Evolutionary conservation across 805 yeast species (phyloP), one percentile per base, ranked within the genome.

Genomic region (Teunomyces aglyptinius): DNA sequence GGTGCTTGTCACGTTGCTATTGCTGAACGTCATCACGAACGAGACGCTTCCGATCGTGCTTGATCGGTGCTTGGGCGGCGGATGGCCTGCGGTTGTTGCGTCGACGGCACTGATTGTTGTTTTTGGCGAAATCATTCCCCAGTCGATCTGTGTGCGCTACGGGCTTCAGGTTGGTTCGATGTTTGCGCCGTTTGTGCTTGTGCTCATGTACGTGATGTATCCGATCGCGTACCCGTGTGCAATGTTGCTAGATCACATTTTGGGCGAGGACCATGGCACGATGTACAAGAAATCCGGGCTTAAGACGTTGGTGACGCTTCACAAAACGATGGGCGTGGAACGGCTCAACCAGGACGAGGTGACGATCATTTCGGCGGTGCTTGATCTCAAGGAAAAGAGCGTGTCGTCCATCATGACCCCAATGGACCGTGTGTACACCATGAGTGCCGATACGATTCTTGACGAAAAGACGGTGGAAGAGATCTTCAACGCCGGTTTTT

Each of bases 231-330:
- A 89, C 59, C 99, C 99, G 2, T 83, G 85, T 49, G 92, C 97
- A 1, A 59, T 81, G 49, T 71, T 92, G 31, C 76, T 92, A 53
- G 99, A 92, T 67, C 76, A 78, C 58, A 77, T 85, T 31, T 74
- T 92, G 29, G 99, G 99, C 45, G 96, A 92, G 69, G 96, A 89
- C 67, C 98, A 92, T 65, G 98, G 99, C 28, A 90, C 96, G 1
- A 81, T 92, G 34, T 92, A 92, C 71, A 89, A 89, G 63, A 89
- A 89, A 65, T 85, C 89, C 5, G 98, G 98, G 1, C 80, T 92
- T 59, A 92, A 94, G 68, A 89, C 97, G 1, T 77, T 92, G 56
- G 99, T 92, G 44, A 89, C 96, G 2, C 73, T 92, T 56, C 99
- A 92, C 64, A 82, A 86, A 58, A 89, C 96, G 16, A 89, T 91